Evolutionary conservation across 2,329 filamentous ascomycete species (phyloP).

Genomic region (Sporothrix dimorphospora): DNA sequence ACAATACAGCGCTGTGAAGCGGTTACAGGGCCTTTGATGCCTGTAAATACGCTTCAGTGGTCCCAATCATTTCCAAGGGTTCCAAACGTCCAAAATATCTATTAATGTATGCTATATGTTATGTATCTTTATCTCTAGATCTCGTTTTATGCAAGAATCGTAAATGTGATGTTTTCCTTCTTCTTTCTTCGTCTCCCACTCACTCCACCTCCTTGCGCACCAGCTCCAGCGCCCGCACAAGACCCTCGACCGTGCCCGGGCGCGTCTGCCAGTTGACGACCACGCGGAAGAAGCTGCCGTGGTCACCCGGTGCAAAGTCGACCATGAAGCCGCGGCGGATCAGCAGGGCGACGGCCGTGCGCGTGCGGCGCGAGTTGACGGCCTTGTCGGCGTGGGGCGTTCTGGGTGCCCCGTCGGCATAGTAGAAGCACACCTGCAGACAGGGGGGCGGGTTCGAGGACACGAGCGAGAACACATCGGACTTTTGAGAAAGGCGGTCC

Average conservation of each 20-base stretch:
- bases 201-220: slow-evolving; percentile 43
- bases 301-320: slow-evolving; percentile 61
- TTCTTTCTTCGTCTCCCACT: background rate
- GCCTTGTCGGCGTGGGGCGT: slow-evolving; percentile 47
- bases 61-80: background rate
- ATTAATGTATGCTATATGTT: slow-evolving; percentile 6
- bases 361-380: slow-evolving; percentile 55
- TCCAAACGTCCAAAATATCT: background rate
- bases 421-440: slow-evolving; percentile 94
- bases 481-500: slow-evolving; percentile 54
- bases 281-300: slow-evolving; percentile 61
- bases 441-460: slow-evolving; percentile 80
- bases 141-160: background rate
- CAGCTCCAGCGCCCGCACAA: slow-evolving; percentile 58
- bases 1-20: background rate
- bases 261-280: slow-evolving; percentile 62
- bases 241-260: slow-evolving; percentile 53
- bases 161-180: background rate
- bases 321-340: slow-evolving; percentile 61
- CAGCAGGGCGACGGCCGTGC: slow-evolving; percentile 52
- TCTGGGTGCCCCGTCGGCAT: slow-evolving; percentile 58
- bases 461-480: slow-evolving; percentile 68
- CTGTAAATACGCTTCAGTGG: background rate
- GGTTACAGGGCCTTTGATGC: background rate
- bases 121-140: slow-evolving; percentile 6